Base-by-base conservation (phyloP, 768 basidiomycete species). In the Termitomyces eurrhizus region DNA sequence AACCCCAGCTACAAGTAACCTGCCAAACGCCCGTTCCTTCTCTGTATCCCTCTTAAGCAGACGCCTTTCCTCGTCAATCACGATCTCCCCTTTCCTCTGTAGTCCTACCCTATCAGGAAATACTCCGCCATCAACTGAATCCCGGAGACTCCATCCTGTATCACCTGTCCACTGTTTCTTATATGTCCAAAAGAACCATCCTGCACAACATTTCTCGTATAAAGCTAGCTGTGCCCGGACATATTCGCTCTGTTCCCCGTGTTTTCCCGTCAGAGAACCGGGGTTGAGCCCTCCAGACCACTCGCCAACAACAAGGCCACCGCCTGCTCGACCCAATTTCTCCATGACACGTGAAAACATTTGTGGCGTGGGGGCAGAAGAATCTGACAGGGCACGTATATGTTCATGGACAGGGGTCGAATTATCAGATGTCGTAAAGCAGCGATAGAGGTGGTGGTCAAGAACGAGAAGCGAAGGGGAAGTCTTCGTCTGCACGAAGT, bases 101-200 rank as follows among this genome's bases (percentile, higher is more conserved):
- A 84, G 69, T 8, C 84, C 86, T 7, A 86, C 74, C 51, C 67
- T 76, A 0, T 67, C 21, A 0, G 89, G 90, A 65, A 92, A 82
- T 5, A 89, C 83, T 7, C 86, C 87, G 3, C 77, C 79, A 29
- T 76, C 77, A 1, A 83, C 80, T 0, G 88, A 87, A 70, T 92
- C 86, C 59, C 79, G 76, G 41, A 88, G 81, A 33, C 83, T 83
- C 92, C 92, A 93, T 0, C 91, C 91, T 4, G 74, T 79, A 73
- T 93, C 92, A 57, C 86, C 85, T 4, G 69, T 71, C 5, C 74
- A 68, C 53, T 85, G 80, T 71, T 92, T 91, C 77, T 86, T 92
- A 68, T 85, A 88, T 41, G 89, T 92, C 92, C 92, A 92, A 69
- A 89, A 93, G 75, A 87, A 93, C 81, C 83, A 89, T 5, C 92